These are phyloP conservation scores for Trypanosoma vivax DNA, from an alignment of 208 protist species.

Conservation along the genomic window DNA sequence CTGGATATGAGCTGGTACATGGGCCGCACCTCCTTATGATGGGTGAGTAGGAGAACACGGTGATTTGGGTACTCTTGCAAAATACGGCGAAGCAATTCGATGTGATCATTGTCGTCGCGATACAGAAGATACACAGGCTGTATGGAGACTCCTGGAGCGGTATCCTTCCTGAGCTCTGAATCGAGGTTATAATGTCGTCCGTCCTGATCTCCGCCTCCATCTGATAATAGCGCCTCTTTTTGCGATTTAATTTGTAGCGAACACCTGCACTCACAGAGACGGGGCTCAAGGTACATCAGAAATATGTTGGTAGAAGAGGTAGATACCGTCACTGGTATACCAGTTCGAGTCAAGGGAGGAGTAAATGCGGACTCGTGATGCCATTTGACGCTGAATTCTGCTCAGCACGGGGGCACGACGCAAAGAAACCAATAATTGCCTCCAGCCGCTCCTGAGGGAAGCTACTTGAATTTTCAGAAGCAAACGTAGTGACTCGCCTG, in stretches of 20 bases:
- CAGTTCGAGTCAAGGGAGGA: no score
- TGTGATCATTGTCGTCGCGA: conserved; percentile 43
- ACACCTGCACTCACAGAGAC: conserved; percentile 25
- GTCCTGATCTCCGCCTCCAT: no score
- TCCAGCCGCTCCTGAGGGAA: conserved; percentile 9
- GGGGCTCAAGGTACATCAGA: conserved; percentile 42
- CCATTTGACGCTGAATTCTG: no score
- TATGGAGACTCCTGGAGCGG: conserved; percentile 36
- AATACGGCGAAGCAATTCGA: conserved; percentile 39
- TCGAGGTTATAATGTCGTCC: no score
- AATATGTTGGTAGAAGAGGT: conserved; percentile 23
- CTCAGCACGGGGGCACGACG: no score
- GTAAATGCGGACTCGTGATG: no score
- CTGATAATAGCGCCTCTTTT: conserved; percentile 68
- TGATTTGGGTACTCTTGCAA: conserved; percentile 36
- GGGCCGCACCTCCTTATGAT: conserved; percentile 67
- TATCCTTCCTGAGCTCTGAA: conserved; percentile 20
- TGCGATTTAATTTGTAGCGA: conserved; percentile 41
- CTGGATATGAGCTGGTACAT: conserved; percentile 36
- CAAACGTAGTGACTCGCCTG: conserved; percentile 7
- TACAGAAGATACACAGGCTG: conserved; percentile 43
- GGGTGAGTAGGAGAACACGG: conserved; percentile 55
- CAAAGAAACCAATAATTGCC: conserved; percentile 9
- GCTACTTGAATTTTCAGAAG: conserved; percentile 12
- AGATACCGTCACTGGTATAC: background rate